Conservation (phyloP, 805 yeast genomes). For the Dipodascopsis tothii region DNA sequence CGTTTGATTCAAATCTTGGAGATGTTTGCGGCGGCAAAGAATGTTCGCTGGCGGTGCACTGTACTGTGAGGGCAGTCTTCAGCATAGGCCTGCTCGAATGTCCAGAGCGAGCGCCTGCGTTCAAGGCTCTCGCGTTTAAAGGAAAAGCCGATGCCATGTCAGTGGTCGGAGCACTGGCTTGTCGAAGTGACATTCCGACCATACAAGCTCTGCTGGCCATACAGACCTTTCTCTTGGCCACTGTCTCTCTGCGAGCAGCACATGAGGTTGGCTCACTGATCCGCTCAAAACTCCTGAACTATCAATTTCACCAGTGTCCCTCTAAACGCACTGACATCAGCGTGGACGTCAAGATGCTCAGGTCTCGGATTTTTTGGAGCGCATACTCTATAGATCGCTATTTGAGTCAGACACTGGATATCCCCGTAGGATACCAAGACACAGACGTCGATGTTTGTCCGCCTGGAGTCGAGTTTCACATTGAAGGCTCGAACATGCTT, state of each 20-base stretch:
- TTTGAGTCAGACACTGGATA: slow-evolving; percentile 2
- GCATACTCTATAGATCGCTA: slow-evolving; percentile 4
- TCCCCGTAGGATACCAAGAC: slow-evolving; percentile 2
- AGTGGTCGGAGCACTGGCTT: not conserved
- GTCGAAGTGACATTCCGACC: slow-evolving; percentile 1
- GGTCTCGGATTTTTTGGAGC: slow-evolving; percentile 3
- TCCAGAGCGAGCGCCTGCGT: not conserved
- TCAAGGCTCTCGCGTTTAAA: not conserved
- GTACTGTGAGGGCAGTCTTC: not conserved
- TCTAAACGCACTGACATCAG: not conserved
- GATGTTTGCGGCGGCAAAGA: not conserved
- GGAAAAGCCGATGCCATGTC: not conserved
- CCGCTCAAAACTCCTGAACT: slow-evolving; percentile 1
- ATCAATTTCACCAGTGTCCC: slow-evolving; percentile 3
- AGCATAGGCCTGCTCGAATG: slow-evolving; percentile 1
- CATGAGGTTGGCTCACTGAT: slow-evolving; percentile 4
- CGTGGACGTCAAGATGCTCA: not conserved
- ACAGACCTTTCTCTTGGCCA: slow-evolving; percentile 2
- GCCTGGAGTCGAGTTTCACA: slow-evolving; percentile 2
- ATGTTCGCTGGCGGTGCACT: not conserved
- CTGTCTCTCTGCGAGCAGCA: not conserved
- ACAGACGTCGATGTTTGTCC: slow-evolving; percentile 1
- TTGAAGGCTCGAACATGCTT: not conserved
- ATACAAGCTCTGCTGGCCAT: slow-evolving; percentile 5
- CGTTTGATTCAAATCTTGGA: not conserved